Evolutionary conservation across 768 basidiomycete species (phyloP), one percentile per base, ranked within the genome.

Genomic region (Rubroboletus satanas): DNA sequence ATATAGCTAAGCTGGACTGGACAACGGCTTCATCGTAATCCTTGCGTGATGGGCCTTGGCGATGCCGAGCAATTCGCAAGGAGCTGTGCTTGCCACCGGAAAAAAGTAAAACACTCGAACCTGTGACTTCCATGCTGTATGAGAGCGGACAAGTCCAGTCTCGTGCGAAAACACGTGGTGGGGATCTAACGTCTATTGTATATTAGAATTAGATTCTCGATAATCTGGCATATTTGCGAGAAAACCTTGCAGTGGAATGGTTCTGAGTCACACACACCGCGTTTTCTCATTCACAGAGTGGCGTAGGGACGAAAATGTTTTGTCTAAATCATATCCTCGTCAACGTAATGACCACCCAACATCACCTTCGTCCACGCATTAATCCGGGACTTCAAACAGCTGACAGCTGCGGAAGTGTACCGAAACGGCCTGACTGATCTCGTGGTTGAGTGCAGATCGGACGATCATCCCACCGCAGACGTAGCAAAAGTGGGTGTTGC

Each of bases 71-170:
- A 85, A 26, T 84, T 75, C 3, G 74, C 69, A 26, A 88, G 75
- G 4, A 87, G 77, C 56, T 85, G 82, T 1, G 83, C 79, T 58
- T 88, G 80, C 84, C 85, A 88, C 56, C 79, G 79, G 41, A 83
- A 64, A 0, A 15, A 23, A 26, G 28, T 17, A 29, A 12, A 10
- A 11, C 6, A 17, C 17, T 6, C 10, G 10, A 44, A n/a, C 26
- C 15, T 44, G 26, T 44, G 42, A 43, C 26, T 43, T 42, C 4
- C 43, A 44, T 44, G 8, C 43, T 44, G 28, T 29, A 11, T 29
- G 43, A 5, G 42, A 43, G 26, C n/a, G 41, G 12, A 41, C 38
- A 21, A 9, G 41, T 39, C 7, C 38, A 15, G 14, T 11, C 15
- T 8, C 11, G 36, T 36, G 36, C 8, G 17, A 9, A 26, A 26